A percentile compares a stretch with the other conserved stretches of the same genome.
Evolutionary conservation across 495 filamentous ascomycete genomes (phyloP).

Genomic region (Penicillium ochrochloron): DNA sequence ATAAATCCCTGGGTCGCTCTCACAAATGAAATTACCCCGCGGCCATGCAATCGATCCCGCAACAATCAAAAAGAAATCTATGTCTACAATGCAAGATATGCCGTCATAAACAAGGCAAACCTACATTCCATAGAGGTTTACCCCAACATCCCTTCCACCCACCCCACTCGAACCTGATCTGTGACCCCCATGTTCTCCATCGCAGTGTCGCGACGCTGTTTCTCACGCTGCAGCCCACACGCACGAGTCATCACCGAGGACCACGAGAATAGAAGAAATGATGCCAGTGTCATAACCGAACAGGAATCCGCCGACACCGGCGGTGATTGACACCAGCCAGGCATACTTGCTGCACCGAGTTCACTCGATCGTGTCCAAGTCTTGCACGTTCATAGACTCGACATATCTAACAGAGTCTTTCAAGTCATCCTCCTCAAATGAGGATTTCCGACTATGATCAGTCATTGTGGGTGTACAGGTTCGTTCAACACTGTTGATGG

Average conservation of each 20-base stretch:
- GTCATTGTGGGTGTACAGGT: not conserved
- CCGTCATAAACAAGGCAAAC: not conserved
- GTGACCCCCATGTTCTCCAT: not conserved
- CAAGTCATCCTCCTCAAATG: not conserved
- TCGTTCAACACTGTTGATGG: too few relatives aligned
- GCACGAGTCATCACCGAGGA: slow-evolving; percentile 18
- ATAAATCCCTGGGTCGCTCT: not conserved
- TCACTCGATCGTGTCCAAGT: not conserved
- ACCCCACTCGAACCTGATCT: not conserved
- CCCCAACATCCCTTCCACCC: not conserved
- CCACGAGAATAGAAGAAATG: slow-evolving; percentile 2
- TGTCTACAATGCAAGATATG: not conserved
- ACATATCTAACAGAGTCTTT: not conserved
- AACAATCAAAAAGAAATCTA: not conserved
- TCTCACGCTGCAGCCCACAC: slow-evolving; percentile 19
- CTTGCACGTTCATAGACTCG: not conserved
- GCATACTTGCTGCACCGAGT: not conserved
- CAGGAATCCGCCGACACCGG: not conserved
- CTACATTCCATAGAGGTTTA: not conserved
- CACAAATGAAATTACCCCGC: not conserved
- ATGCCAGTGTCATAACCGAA: slow-evolving; percentile 9
- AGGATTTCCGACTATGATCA: not conserved
- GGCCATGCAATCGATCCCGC: not conserved
- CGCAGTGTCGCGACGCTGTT: not conserved
- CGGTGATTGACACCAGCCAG: slow-evolving; percentile 9